Percentiles rank a stretch among this genome's conserved stretches.
Conservation (phyloP, 208 protist genomes). For the Acanthamoeba royreba region DNA sequence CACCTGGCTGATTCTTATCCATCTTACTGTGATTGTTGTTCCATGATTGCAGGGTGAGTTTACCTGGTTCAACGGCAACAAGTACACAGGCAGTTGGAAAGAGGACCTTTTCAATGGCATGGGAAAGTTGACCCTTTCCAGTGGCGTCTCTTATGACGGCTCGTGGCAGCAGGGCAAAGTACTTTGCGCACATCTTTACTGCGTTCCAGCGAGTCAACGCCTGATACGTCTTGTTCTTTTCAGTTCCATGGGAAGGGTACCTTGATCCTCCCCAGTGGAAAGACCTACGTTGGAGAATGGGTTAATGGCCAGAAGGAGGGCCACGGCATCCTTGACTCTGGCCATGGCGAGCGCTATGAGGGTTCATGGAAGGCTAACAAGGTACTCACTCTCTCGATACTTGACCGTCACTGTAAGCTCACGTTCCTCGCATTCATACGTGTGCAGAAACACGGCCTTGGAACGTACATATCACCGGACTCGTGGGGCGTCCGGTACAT, state of each 20-base stretch:
- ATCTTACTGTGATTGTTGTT: neutral
- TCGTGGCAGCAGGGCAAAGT: neutral
- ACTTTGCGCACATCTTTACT: neutral
- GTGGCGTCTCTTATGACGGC: neutral
- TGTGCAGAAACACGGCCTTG: neutral
- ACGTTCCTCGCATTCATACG: neutral
- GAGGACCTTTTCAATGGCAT: neutral
- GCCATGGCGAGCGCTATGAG: neutral
- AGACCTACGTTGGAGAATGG: neutral
- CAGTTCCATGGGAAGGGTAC: neutral
- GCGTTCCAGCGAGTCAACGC: too few species aligned
- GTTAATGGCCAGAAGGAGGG: neutral
- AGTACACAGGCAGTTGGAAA: neutral
- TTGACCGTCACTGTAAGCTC: neutral
- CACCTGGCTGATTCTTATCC: neutral
- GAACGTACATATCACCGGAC: neutral
- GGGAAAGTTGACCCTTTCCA: neutral
- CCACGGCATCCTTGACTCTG: neutral
- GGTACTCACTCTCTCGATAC: neutral
- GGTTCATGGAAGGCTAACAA: neutral
- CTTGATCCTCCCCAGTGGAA: neutral
- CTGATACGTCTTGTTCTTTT: neutral
- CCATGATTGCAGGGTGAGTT: neutral
- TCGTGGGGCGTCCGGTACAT: neutral
- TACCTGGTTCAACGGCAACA: neutral